Evolutionary conservation across 768 basidiomycete genomes (phyloP).

Genomic region (Dictyophora rubrovolvata): DNA sequence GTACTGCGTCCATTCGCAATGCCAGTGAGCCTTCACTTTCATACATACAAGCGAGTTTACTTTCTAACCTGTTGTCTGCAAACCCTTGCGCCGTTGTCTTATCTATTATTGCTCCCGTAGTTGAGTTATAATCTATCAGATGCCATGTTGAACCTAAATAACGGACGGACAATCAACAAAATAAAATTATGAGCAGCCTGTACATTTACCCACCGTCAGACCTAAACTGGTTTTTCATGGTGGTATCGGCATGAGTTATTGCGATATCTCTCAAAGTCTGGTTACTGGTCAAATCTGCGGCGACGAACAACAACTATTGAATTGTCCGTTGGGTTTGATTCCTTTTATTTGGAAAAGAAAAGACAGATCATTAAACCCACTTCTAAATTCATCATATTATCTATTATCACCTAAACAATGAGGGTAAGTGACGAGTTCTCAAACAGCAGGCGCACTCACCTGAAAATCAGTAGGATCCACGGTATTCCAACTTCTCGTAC

Average conservation of each 20-base stretch:
- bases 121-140: constrained; percentile 56
- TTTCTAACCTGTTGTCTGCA: constrained; percentile 30
- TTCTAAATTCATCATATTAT: constrained; percentile 76
- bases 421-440: no score
- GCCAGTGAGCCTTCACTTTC: not conserved
- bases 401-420: constrained; percentile 49
- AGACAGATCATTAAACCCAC: constrained; percentile 11
- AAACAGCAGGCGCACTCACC: constrained; percentile 19
- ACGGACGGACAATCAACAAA: not conserved
- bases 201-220: constrained; percentile 36
- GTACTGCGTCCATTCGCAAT: constrained; percentile 33
- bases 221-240: constrained; percentile 57
- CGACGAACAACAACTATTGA: constrained; percentile 40
- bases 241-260: constrained; percentile 53
- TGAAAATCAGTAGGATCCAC: constrained; percentile 47
- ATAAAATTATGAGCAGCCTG: no score
- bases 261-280: constrained; percentile 50
- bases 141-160: constrained; percentile 14
- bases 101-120: constrained; percentile 48
- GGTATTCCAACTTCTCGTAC: constrained; percentile 61
- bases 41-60: not conserved
- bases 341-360: no score
- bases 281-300: constrained; percentile 50
- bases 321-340: no score
- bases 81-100: constrained; percentile 55